Evolutionary conservation across 257 asterid species (phyloP).

Genomic region (Fraxinus americana): DNA sequence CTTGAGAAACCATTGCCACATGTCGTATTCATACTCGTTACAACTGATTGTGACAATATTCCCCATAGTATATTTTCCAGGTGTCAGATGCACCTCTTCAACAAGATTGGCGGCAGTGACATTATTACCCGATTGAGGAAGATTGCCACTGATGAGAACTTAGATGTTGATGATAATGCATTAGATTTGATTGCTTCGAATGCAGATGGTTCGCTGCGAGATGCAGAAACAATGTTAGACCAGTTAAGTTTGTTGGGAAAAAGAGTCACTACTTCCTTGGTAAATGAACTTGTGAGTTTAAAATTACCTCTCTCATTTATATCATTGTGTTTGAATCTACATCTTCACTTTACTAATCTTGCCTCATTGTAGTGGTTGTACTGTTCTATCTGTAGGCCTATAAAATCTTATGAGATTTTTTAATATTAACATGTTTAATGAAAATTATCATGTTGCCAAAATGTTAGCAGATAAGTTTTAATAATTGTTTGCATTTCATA

Average conservation of each 20-base stretch:
- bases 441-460: too few species aligned
- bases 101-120: constrained; percentile 69
- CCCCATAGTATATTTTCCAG: constrained; percentile 81
- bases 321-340: too few species aligned
- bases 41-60: constrained; percentile 78
- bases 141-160: constrained; percentile 64
- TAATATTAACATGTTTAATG: too few species aligned
- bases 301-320: not conserved
- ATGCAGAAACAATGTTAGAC: constrained; percentile 94
- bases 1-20: constrained; percentile 77
- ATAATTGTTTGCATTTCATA: too few species aligned
- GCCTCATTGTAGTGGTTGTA: too few species aligned
- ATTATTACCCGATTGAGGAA: constrained; percentile 70
- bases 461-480: too few species aligned
- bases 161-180: constrained; percentile 82
- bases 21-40: constrained; percentile 70
- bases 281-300: constrained; percentile 89
- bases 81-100: constrained; percentile 85
- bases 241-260: constrained; percentile 95
- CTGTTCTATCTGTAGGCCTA: too few species aligned
- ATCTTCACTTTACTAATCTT: too few species aligned
- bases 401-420: too few species aligned
- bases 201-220: constrained; percentile 94
- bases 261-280: constrained; percentile 78
- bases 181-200: constrained; percentile 80